Percentiles rank a stretch among this genome's conserved stretches.
These are phyloP conservation scores for Starmera dryadoides DNA, from an alignment of 805 yeast genomes.

Conservation along the genomic window DNA sequence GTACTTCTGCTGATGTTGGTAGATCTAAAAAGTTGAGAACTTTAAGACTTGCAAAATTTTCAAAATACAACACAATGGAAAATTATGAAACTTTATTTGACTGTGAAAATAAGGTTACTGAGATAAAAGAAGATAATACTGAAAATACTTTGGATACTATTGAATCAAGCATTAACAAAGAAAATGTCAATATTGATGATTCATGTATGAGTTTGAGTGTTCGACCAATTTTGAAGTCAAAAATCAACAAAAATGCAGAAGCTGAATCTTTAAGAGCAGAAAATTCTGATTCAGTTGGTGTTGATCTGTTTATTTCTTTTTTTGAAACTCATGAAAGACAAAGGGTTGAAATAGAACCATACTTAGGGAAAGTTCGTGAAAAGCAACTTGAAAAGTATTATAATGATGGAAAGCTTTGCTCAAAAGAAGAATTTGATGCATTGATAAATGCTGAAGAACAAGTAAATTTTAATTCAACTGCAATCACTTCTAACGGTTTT, in stretches of 20 bases:
- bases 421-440: too few species aligned
- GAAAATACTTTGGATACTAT: not conserved
- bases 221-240: conserved; percentile 31
- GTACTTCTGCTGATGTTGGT: not conserved
- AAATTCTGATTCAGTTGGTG: conserved; percentile 30
- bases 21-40: not conserved
- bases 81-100: not conserved
- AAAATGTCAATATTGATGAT: not conserved
- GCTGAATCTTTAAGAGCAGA: conserved; percentile 29
- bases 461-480: too few species aligned
- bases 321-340: conserved; percentile 29
- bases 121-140: too few species aligned
- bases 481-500: too few species aligned
- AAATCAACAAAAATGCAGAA: conserved; percentile 24
- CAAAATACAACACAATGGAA: not conserved
- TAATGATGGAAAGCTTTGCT: not conserved
- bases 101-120: not conserved
- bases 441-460: too few species aligned
- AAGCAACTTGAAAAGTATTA: conserved; percentile 31
- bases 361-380: conserved; percentile 26
- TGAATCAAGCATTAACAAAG: not conserved
- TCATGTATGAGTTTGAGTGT: conserved; percentile 3
- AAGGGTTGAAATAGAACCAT: conserved; percentile 25
- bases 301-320: conserved; percentile 27
- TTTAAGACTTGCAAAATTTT: not conserved